Evolutionary conservation across 306 rosid genomes (phyloP).

Genomic region (Arachis hypogaea): DNA sequence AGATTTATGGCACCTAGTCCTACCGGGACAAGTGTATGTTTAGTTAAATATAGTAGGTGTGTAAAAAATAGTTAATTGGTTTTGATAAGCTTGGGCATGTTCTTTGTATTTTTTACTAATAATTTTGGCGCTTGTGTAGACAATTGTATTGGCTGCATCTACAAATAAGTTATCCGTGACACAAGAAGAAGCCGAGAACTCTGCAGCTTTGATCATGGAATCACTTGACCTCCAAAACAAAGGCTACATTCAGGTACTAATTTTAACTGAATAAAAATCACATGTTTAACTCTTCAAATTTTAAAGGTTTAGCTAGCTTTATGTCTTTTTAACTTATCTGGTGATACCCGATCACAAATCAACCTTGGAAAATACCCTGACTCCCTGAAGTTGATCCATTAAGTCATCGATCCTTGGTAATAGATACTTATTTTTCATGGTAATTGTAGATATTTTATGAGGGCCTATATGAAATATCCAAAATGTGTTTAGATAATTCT

Average conservation of each 20-base stretch:
- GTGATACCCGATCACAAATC: too few species aligned
- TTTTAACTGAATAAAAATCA: not conserved
- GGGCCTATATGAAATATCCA: too few species aligned
- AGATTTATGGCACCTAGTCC: constrained; percentile 9
- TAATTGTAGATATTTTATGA: too few species aligned
- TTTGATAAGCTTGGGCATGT: constrained; percentile 20
- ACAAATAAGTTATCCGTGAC: constrained; percentile 72
- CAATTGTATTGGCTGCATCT: constrained; percentile 60
- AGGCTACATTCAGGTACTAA: constrained; percentile 75
- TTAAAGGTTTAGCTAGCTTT: too few species aligned
- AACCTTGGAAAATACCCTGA: too few species aligned
- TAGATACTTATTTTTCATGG: too few species aligned
- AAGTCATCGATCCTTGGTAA: too few species aligned
- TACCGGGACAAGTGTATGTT: constrained; percentile 43
- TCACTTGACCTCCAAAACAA: constrained; percentile 62
- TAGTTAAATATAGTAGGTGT: constrained; percentile 43
- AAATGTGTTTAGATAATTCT: too few species aligned
- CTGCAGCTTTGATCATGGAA: constrained; percentile 73
- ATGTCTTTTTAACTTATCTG: too few species aligned
- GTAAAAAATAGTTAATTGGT: constrained; percentile 1
- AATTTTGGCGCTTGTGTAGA: constrained; percentile 47
- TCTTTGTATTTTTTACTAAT: constrained; percentile 10
- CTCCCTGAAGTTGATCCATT: too few species aligned
- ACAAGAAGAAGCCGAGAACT: constrained; percentile 78
- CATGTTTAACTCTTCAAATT: too few species aligned